Evolutionary conservation across 306 rosid species (phyloP), one percentile per base, ranked within the genome.

Genomic region (Lagenaria siceraria): DNA sequence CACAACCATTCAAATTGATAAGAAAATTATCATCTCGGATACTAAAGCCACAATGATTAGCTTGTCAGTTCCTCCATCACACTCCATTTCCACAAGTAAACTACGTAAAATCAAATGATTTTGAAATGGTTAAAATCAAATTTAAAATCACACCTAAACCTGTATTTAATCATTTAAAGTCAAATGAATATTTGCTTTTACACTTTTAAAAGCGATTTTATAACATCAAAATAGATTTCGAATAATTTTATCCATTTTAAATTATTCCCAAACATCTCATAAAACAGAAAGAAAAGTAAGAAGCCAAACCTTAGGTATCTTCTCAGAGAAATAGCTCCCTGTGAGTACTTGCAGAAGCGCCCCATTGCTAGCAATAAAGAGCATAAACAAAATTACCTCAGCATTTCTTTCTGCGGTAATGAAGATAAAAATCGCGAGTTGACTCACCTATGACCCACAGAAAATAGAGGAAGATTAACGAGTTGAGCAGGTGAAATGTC

Each of bases 391-490:
- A 74, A 49, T 48, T 17, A 81, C 27, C 27, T 6, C 60, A 61
- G 3, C 11, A 72, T 61, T 59, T 51, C 75, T 36, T 25, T 17
- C 68, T 38, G 12, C 13, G n/a, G 70, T 12, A 79, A 76, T 21
- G 19, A 56, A 10, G n/a, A 19, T 35, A 48, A 29, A 7, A 36
- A 33, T 60, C 66, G 62, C 70, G 65, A 29, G 73, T 36, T 76
- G 27, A 63, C 81, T 36, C 78, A 91, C 98, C 98, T 93, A 81
- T 92, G 99, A 66, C 97, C 99, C 80, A 95, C 96, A 33, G 87
- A 88, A 78, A 92, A 92, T 25, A 95, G 78, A 4, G 98, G 93
- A 72, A 95, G 92, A 40, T 82, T 86, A 75, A 72, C 77, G 51
- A 92, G 87, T 79, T 90, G 97, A 83, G 80, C 78, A 79, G 93